Conservation (phyloP, 2,329 filamentous ascomycete species). For the Fusarium sp. region DNA sequence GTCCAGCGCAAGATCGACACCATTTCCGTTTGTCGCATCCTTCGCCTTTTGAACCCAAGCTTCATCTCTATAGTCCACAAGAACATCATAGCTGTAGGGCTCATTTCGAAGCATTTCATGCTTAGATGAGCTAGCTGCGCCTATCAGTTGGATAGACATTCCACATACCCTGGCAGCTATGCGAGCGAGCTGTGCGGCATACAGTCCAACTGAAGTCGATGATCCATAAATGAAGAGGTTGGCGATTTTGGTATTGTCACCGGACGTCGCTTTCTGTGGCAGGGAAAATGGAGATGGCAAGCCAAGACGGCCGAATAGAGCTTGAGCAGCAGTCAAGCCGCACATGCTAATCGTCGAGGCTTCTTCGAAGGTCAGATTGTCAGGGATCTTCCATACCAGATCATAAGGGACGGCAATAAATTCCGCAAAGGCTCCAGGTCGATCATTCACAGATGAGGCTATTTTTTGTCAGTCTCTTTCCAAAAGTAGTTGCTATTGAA, state of each 20-base stretch:
- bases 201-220: constrained; percentile 46
- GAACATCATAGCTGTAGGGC: constrained; percentile 49
- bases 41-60: constrained; percentile 46
- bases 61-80: constrained; percentile 50
- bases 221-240: constrained; percentile 46
- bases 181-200: constrained; percentile 43
- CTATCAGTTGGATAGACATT: constrained; percentile 37
- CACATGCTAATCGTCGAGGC: constrained; percentile 52
- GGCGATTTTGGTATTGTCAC: not conserved
- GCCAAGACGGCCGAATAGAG: constrained; percentile 48
- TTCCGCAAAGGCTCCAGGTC: constrained; percentile 56
- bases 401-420: constrained; percentile 47
- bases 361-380: constrained; percentile 44
- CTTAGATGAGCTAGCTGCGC: constrained; percentile 41
- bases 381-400: constrained; percentile 49
- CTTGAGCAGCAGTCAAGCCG: constrained; percentile 54
- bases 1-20: constrained; percentile 50
- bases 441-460: constrained; percentile 52
- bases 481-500: rapidly evolving
- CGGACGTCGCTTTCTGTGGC: rapidly evolving
- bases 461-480: rapidly evolving
- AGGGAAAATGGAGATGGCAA: constrained; percentile 21
- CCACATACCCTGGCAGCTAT: constrained; percentile 10
- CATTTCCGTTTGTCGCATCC: constrained; percentile 30
- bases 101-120: constrained; percentile 38